Conservation (phyloP, 306 rosid genomes). For the Lathyrus sativus region DNA sequence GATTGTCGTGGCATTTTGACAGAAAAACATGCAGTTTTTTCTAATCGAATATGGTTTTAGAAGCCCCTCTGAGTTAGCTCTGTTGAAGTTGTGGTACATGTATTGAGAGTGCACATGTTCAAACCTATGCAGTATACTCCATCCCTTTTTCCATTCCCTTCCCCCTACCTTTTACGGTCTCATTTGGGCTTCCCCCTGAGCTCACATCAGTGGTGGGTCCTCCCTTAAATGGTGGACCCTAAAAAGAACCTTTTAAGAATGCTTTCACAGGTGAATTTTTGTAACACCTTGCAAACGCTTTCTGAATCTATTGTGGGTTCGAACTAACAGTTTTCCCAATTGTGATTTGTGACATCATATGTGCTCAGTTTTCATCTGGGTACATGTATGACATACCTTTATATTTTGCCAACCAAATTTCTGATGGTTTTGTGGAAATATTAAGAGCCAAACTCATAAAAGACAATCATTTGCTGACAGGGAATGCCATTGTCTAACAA, state of each 20-base stretch:
- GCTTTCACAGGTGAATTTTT: slow-evolving; percentile 19
- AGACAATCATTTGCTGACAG: slow-evolving; percentile 55
- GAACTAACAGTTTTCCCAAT: slow-evolving; percentile 26
- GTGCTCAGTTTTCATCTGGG: slow-evolving; percentile 15
- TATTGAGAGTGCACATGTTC: slow-evolving; percentile 23
- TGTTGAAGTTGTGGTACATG: slow-evolving; percentile 7
- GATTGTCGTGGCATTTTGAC: not conserved
- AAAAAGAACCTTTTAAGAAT: not conserved
- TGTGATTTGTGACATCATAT: slow-evolving; percentile 11
- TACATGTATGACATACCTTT: not conserved
- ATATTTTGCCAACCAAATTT: slow-evolving; percentile 20
- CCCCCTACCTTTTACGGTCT: not conserved
- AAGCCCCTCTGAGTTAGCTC: slow-evolving; percentile 7
- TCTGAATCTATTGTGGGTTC: slow-evolving; percentile 11
- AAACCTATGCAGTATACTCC: slow-evolving; percentile 15
- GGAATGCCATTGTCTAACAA: slow-evolving; percentile 49
- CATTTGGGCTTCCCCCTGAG: slow-evolving; percentile 1
- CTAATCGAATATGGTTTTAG: slow-evolving; percentile 9
- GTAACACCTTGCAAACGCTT: slow-evolving; percentile 8
- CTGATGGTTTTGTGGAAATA: slow-evolving; percentile 37
- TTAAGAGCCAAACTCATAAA: slow-evolving; percentile 41
- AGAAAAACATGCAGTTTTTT: not conserved
- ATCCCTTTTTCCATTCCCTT: slow-evolving; percentile 3
- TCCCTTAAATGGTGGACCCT: not conserved
- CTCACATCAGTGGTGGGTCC: slow-evolving; percentile 6